A percentile compares a stretch with the other conserved stretches of the same genome.
Evolutionary conservation across 352 stramenopile species (phyloP).

Genomic region (Phytophthora fragariae): DNA sequence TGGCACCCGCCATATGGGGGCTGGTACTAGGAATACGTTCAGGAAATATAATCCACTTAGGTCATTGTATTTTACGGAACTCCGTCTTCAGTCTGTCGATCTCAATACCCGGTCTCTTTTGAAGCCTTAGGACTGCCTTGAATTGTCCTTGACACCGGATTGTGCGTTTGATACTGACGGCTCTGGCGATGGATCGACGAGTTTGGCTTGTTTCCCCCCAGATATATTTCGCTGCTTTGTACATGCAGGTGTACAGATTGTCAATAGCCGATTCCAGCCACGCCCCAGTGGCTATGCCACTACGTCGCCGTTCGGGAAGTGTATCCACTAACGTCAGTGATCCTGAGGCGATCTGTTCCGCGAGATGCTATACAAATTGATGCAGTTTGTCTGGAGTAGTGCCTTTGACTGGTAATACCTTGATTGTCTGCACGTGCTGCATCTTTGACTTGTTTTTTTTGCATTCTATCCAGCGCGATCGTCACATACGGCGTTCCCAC

Average conservation of each 20-base stretch:
- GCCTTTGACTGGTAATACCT: background rate
- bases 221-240: constrained; percentile 2
- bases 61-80: no score
- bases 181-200: background rate
- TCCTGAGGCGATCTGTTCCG: background rate
- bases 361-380: background rate
- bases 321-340: background rate
- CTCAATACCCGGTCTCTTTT: background rate
- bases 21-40: no score
- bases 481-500: no score
- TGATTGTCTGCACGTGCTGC: background rate
- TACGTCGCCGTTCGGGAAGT: background rate
- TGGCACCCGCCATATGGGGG: background rate
- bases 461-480: no score
- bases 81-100: no score
- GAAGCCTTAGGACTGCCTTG: background rate
- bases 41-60: no score
- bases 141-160: background rate
- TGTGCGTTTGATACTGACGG: constrained; percentile 5
- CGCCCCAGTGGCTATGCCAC: background rate
- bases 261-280: background rate
- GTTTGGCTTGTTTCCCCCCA: background rate
- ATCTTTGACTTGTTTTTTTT: background rate
- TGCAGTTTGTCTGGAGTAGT: background rate
- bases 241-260: constrained; percentile 6